Conservation (phyloP, 2,329 filamentous ascomycete genomes). For the Bipolaris oryzae region DNA sequence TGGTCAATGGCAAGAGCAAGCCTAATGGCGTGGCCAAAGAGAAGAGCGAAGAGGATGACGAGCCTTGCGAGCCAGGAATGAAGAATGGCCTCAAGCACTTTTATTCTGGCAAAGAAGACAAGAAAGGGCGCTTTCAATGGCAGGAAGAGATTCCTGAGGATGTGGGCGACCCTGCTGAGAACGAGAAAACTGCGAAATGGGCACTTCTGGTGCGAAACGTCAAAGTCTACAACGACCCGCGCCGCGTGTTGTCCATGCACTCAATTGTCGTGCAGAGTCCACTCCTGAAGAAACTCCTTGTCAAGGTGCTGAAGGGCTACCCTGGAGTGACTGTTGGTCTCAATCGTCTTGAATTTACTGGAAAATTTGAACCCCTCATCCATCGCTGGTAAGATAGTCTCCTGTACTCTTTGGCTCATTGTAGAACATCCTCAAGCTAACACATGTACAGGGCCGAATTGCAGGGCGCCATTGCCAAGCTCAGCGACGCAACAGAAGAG, state of each 20-base stretch:
- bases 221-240: conserved; percentile 55
- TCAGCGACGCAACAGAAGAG: conserved; percentile 36
- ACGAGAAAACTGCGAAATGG: conserved; percentile 65
- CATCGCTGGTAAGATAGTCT: conserved; percentile 63
- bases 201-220: conserved; percentile 55
- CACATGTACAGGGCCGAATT: conserved; percentile 30
- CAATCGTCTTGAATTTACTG: conserved; percentile 65
- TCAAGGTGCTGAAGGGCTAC: conserved; percentile 63
- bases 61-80: conserved; percentile 45
- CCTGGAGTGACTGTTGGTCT: conserved; percentile 67
- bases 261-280: conserved; percentile 71
- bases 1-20: conserved; percentile 19
- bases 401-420: not conserved
- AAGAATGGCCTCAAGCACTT: conserved; percentile 54
- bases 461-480: conserved; percentile 32
- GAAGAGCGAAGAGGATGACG: conserved; percentile 16
- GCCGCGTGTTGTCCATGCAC: conserved; percentile 66
- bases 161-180: conserved; percentile 56
- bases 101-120: conserved; percentile 55
- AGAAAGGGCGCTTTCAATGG: conserved; percentile 44
- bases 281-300: conserved; percentile 63
- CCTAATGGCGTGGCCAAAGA: conserved; percentile 5
- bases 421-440: not conserved
- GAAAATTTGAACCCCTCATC: conserved; percentile 68
- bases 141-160: conserved; percentile 44